These are phyloP conservation scores for Scutellaria galericulata DNA, from an alignment of 257 asterid genomes.

Conservation along the genomic window DNA sequence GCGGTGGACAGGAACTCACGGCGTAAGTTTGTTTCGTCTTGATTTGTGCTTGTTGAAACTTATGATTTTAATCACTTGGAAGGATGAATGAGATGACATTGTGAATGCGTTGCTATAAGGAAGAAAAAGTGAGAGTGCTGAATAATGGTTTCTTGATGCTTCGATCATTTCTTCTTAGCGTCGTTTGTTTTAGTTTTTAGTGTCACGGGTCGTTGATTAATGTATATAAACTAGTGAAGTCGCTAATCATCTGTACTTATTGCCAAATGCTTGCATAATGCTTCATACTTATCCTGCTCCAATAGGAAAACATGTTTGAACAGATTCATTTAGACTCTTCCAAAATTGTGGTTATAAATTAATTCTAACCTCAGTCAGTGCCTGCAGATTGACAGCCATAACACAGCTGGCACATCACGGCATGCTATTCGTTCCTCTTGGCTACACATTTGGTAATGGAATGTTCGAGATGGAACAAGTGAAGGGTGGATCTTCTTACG, in stretches of 20 bases:
- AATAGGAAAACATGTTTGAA: neutral
- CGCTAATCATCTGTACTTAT: too few species aligned
- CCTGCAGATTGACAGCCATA: constrained; percentile 73
- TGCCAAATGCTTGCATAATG: too few species aligned
- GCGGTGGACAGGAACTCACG: constrained; percentile 97
- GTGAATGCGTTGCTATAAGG: neutral
- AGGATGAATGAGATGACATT: neutral
- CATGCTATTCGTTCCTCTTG: constrained; percentile 82
- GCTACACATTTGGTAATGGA: constrained; percentile 77
- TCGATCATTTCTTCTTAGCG: too few species aligned
- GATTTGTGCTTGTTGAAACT: too few species aligned
- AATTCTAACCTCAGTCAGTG: neutral
- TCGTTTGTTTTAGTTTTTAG: too few species aligned
- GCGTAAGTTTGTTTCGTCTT: constrained; percentile 60
- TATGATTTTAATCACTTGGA: neutral
- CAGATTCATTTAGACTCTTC: neutral
- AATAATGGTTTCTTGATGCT: too few species aligned
- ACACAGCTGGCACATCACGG: constrained; percentile 94
- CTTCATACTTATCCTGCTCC: neutral
- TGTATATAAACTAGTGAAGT: too few species aligned
- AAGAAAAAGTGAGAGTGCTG: neutral
- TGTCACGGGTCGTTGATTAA: too few species aligned
- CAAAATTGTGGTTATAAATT: neutral
- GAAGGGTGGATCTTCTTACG: constrained; percentile 87
- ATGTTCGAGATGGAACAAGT: constrained; percentile 88